A percentile compares a stretch with the other conserved stretches of the same genome.
phyloP scores from a whole-genome alignment of 2,329 filamentous ascomycete species.

The Pseudogymnoascus sp. region DNA sequence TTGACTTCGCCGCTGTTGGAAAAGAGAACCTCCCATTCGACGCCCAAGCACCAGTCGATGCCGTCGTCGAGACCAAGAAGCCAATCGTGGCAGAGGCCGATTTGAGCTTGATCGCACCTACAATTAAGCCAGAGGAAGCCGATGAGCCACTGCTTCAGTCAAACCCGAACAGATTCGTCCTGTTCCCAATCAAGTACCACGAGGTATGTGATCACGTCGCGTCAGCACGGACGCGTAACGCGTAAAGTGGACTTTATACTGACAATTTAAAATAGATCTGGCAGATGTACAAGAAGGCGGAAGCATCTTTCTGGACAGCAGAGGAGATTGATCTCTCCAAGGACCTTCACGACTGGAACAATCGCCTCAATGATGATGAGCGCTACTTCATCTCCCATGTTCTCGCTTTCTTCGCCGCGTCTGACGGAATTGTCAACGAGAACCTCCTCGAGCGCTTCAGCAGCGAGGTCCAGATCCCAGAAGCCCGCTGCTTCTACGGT shows the following conservation, averaged over 20 bases:
- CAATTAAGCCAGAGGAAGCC: conserved; percentile 62
- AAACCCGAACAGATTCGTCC: conserved; percentile 91
- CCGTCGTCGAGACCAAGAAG: conserved; percentile 52
- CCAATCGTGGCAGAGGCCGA: conserved; percentile 37
- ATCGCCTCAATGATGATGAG: conserved; percentile 92
- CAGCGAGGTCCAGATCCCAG: conserved; percentile 90
- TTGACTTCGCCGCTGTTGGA: conserved; percentile 64
- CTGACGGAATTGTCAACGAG: conserved; percentile 98
- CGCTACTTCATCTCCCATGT: conserved; percentile 98
- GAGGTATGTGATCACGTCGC: conserved; percentile 61
- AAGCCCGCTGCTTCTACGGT: conserved; percentile 98
- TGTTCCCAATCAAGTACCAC: conserved; percentile 99
- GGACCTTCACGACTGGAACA: conserved; percentile 99
- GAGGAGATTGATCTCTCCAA: conserved; percentile 99
- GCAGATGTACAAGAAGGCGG: conserved; percentile 99
- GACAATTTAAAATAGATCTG: conserved; percentile 65
- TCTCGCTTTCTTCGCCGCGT: conserved; percentile 97
- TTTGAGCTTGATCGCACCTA: conserved; percentile 34
- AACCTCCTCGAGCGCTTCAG: conserved; percentile 98
- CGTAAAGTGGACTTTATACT: conserved; percentile 53
- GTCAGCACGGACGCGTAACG: conserved; percentile 47
- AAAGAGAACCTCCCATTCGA: conserved; percentile 72
- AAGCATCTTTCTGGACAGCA: conserved; percentile 99
- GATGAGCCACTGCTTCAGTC: conserved; percentile 90
- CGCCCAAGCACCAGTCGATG: conserved; percentile 42